These are phyloP conservation scores for Taiozyma sp. DNA, from an alignment of 1,139 yeast genomes.

Conservation along the genomic window DNA sequence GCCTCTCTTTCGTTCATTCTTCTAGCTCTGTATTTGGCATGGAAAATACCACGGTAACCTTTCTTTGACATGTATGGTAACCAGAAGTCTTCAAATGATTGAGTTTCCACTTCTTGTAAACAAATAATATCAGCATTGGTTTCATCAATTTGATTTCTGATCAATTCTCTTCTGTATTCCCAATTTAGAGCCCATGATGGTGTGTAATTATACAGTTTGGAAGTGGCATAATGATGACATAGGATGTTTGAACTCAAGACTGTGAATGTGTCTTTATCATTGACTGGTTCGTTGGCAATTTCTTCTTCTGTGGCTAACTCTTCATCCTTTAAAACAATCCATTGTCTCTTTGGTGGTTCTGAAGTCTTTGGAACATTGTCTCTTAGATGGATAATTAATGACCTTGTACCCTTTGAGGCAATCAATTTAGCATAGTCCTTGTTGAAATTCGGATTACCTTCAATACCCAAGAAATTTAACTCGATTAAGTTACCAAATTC, in stretches of 20 bases:
- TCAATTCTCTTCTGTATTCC: constrained; percentile 80
- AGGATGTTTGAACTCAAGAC: constrained; percentile 83
- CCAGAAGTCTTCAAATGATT: constrained; percentile 84
- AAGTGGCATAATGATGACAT: constrained; percentile 94
- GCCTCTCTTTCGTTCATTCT: constrained; percentile 83
- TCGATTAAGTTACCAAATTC: constrained; percentile 86
- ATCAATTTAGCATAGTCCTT: constrained; percentile 57
- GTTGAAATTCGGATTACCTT: constrained; percentile 79
- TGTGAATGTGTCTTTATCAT: constrained; percentile 46
- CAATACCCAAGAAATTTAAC: constrained; percentile 82
- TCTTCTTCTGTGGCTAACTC: constrained; percentile 31
- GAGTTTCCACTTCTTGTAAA: constrained; percentile 92
- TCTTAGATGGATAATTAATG: constrained; percentile 70
- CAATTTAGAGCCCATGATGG: constrained; percentile 97
- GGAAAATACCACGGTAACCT: constrained; percentile 80
- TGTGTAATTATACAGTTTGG: constrained; percentile 87
- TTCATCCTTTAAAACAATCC: constrained; percentile 75
- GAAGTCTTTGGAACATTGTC: constrained; percentile 70
- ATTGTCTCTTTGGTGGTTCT: constrained; percentile 69
- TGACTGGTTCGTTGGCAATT: constrained; percentile 27
- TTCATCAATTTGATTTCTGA: constrained; percentile 65
- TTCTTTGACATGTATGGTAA: constrained; percentile 60
- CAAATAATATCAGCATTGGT: constrained; percentile 75
- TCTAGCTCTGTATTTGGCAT: constrained; percentile 86
- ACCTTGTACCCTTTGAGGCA: constrained; percentile 82